A percentile compares a stretch with the other conserved stretches of the same genome.
phyloP scores from a whole-genome alignment of 2,329 filamentous ascomycete species.

The Triangularia verruculosa region DNA sequence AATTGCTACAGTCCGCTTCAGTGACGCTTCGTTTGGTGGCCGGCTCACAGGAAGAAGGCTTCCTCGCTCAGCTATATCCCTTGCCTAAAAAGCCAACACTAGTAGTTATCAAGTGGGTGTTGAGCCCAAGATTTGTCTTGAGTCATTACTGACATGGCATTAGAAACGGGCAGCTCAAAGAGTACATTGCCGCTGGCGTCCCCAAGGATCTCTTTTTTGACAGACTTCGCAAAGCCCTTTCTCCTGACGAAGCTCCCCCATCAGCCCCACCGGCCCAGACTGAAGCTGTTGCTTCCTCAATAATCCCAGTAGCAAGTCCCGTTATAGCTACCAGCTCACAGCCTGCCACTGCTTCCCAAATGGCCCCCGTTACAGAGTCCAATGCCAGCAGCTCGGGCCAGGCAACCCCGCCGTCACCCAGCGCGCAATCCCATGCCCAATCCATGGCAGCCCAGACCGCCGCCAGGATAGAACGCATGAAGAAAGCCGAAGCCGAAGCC shows the following conservation, averaged over 20 bases:
- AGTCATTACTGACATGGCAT: conserved; percentile 15
- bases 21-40: conserved; percentile 68
- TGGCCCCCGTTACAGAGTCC: conserved; percentile 9
- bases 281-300: not conserved
- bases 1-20: conserved; percentile 58
- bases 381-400: not conserved
- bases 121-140: not conserved
- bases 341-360: not conserved
- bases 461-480: not conserved
- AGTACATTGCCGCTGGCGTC: conserved; percentile 67
- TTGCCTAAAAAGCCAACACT: conserved; percentile 75
- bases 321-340: conserved; percentile 5
- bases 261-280: not conserved
- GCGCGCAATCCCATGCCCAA: conserved; percentile 20
- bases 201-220: conserved; percentile 64
- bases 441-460: conserved; percentile 37
- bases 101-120: conserved; percentile 67
- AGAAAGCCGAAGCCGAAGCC: conserved; percentile 47
- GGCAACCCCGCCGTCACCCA: conserved; percentile 14
- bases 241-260: conserved; percentile 5
- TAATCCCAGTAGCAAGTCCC: not conserved
- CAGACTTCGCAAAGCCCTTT: conserved; percentile 47
- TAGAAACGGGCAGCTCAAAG: conserved; percentile 71
- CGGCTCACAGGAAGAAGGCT: conserved; percentile 76
- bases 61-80: conserved; percentile 78